These are phyloP conservation scores for Solanum boliviense DNA, from an alignment of 257 asterid genomes.

Conservation along the genomic window DNA sequence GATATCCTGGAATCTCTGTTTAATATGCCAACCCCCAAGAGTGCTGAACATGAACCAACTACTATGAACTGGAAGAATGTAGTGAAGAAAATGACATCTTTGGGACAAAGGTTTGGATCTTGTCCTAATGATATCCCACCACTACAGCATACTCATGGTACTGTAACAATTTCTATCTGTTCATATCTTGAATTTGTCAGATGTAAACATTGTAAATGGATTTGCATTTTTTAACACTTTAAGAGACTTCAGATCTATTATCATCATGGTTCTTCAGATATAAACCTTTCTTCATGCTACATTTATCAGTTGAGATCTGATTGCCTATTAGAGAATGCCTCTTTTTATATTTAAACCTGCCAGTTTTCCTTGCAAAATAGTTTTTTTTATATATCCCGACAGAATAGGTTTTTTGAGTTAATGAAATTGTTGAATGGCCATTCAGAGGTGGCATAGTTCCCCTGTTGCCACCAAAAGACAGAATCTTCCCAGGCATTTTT, in stretches of 20 bases:
- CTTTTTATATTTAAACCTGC: neutral
- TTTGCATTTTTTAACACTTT: neutral
- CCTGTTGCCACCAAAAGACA: neutral
- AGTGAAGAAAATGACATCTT: conserved; percentile 63
- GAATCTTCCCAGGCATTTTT: neutral
- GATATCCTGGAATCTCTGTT: conserved; percentile 73
- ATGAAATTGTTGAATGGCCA: neutral
- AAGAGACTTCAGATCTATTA: neutral
- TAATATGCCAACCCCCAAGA: conserved; percentile 71
- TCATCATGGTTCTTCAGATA: neutral
- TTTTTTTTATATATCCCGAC: neutral
- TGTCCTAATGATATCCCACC: conserved; percentile 21
- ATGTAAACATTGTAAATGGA: neutral
- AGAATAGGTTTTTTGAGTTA: neutral
- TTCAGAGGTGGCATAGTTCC: neutral
- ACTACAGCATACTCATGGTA: conserved; percentile 39
- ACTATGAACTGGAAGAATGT: conserved; percentile 87
- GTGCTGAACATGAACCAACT: conserved; percentile 66
- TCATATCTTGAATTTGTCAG: neutral
- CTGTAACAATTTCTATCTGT: neutral
- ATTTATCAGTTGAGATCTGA: neutral
- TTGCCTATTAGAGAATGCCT: neutral
- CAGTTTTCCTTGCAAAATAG: neutral
- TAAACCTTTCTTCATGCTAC: neutral
- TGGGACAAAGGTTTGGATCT: conserved; percentile 42